Evolutionary conservation across 345 rosid genomes (phyloP), one percentile per base, ranked within the genome.

Genomic region (Isatis tinctoria): DNA sequence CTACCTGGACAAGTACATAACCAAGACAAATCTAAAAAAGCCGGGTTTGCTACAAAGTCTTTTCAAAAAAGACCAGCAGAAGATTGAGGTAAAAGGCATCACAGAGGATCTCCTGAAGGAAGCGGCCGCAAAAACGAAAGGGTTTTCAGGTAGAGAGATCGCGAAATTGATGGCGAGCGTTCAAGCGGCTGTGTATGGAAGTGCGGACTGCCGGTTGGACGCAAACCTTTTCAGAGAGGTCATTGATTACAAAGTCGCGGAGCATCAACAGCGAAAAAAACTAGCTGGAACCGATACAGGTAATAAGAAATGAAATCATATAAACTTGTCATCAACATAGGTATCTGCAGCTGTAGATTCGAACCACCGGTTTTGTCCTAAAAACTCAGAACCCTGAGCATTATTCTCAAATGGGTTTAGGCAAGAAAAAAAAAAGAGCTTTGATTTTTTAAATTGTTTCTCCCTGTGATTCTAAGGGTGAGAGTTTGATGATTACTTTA

Each of bases 161-260:
- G 97, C 97, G 1, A 92, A 95, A 74, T 65, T 95, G 75, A 90
- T 95, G 97, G 97, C 97, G 2, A 70, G 97, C 11, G 89, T 95
- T 44, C 99, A 95, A 74, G 97, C 97, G 56, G 93, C 96, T 40
- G 97, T 92, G 16, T 92, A 95, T 62, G 97, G 99, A 67, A 95
- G 97, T 43, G 82, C 79, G 62, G 72, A 88, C 24, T 95, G 97
- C 67, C 75, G 82, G 69, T 93, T 92, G 24, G 97, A 92, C 52
- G 74, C 96, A 32, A 78, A 36, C 69, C 78, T 92, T 63, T 95
- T 92, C 65, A 86, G 91, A 13, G 97, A 92, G 79, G 97, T 95
- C 43, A 92, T 95, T 56, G 97, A 92, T 82, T 88, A 90, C 76
- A 90, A 95, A 85, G 97, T 88, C 0, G 96, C 96, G 0, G 97